Evolutionary conservation across 2,329 filamentous ascomycete genomes (phyloP).

Genomic region (Anthostomella pinea): DNA sequence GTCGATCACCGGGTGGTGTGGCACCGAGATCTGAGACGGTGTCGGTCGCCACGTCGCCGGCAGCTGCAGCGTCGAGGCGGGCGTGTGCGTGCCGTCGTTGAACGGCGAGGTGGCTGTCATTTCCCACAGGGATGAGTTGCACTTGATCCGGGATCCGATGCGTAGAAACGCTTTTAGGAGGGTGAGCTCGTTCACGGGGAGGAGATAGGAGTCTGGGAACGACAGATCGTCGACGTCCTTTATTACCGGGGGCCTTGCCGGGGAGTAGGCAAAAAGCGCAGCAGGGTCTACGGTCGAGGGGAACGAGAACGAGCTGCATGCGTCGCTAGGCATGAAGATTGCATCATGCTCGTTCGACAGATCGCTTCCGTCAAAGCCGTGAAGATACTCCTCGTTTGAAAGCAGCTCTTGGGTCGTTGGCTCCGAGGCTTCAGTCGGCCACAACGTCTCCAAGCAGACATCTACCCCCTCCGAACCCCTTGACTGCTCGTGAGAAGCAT

Average conservation of each 20-base stretch:
- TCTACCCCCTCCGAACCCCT: too few relatives aligned
- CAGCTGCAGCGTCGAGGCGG: slow-evolving; percentile 36
- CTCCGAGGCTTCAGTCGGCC: too few relatives aligned
- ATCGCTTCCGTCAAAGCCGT: too few relatives aligned
- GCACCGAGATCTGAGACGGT: slow-evolving; percentile 43
- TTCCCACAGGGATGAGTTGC: slow-evolving; percentile 42
- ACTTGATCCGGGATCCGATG: slow-evolving; percentile 46
- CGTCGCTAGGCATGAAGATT: too few relatives aligned
- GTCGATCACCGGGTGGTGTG: slow-evolving; percentile 57
- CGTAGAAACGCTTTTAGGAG: slow-evolving; percentile 46
- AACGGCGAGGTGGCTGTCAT: slow-evolving; percentile 48
- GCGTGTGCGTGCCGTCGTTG: slow-evolving; percentile 23
- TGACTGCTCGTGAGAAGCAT: too few relatives aligned
- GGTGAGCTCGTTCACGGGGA: slow-evolving; percentile 47
- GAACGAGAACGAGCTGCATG: too few relatives aligned
- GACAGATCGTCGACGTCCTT: slow-evolving; percentile 14
- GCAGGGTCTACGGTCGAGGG: slow-evolving; percentile 1
- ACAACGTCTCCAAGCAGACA: too few relatives aligned
- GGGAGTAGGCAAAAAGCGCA: slow-evolving; percentile 4
- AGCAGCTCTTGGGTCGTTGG: too few relatives aligned
- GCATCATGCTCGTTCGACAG: too few relatives aligned
- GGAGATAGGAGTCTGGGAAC: slow-evolving; percentile 46
- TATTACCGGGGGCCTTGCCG: slow-evolving; percentile 3
- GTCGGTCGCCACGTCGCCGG: slow-evolving; percentile 51
- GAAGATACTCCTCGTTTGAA: too few relatives aligned